A percentile compares a stretch with the other conserved stretches of the same genome.
Conservation (phyloP, 2,329 filamentous ascomycete species). For the Clonostachys sp. region DNA sequence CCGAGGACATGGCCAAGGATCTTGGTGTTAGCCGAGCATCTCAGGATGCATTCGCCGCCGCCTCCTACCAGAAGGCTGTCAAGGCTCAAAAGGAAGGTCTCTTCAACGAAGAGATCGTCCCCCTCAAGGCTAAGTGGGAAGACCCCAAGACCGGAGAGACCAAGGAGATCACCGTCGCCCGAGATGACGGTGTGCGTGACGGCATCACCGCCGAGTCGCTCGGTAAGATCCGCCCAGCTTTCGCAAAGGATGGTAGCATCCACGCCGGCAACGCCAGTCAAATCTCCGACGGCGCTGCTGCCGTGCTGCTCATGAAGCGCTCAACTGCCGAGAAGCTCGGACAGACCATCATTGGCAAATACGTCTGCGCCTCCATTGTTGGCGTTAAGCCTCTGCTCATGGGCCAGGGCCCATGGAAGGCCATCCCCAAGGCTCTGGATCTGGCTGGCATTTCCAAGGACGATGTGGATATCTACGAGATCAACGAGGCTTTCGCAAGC, state of each 20-base stretch:
- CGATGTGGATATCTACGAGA: slow-evolving; percentile 96
- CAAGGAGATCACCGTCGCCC: slow-evolving; percentile 75
- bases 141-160: slow-evolving; percentile 88
- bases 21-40: slow-evolving; percentile 63
- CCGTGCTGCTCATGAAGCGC: slow-evolving; percentile 93
- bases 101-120: slow-evolving; percentile 87
- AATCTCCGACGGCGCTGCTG: slow-evolving; percentile 92
- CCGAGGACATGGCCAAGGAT: slow-evolving; percentile 92
- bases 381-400: slow-evolving; percentile 92
- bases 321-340: slow-evolving; percentile 83
- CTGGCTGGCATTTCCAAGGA: slow-evolving; percentile 83
- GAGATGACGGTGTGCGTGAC: slow-evolving; percentile 82
- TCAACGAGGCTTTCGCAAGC: slow-evolving; percentile 97
- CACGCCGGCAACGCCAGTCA: slow-evolving; percentile 96
- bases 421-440: slow-evolving; percentile 86
- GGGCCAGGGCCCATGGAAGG: slow-evolving; percentile 93
- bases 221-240: slow-evolving; percentile 86
- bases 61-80: slow-evolving; percentile 84
- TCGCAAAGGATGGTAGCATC: slow-evolving; percentile 87
- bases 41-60: slow-evolving; percentile 93
- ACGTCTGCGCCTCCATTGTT: slow-evolving; percentile 77
- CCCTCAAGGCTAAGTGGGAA: slow-evolving; percentile 80
- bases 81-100: slow-evolving; percentile 84
- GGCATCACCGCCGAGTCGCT: slow-evolving; percentile 85
- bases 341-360: slow-evolving; percentile 89